Base-by-base conservation (phyloP, 2,329 filamentous ascomycete species). In the Penicillium expansum region DNA sequence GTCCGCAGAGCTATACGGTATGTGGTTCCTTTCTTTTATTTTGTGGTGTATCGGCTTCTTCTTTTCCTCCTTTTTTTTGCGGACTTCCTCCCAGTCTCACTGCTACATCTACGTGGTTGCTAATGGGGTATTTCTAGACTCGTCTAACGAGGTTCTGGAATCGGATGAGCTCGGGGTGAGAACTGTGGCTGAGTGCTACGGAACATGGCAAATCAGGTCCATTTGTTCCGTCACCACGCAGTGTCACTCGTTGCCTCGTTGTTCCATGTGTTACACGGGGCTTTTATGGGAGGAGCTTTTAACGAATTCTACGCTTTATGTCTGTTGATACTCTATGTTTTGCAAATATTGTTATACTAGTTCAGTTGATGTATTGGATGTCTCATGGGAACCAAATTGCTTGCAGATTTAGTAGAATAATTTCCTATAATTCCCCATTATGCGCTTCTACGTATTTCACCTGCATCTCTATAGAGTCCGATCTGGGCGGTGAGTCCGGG, bases 1-100 rank as follows among this genome's bases (percentile, higher is more conserved):
- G 62, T n/a, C 68, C 67, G 2, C 64, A 61, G 48, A 70, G 67
- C 38, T 64, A 65, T 54, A 69, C 67, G 57, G 68, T 69, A 64
- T 56, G 68, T 65, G 43, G n/a, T 39, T 44, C 1, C 18, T 42
- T 24, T 24, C 13, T 20, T 47, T 27, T 1, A 10, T 29, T 13
- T 29, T 20, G 11, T 9, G n/a, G 39, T 20, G 45, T 37, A 9
- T 13, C 32, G 11, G n/a, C 7, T 38, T 38, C 2, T 4, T 24
- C 5, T 24, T 5, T 24, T 24, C 3, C 24, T 29, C 35, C 16
- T 51, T 33, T 5, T 27, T 42, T 20, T 44, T 32, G 20, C 11
- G 4, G 6, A 13, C 20, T 27, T 47, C 1, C 38, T 22, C 3
- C 14, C 10, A 6, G 9, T 30, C 27, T 33, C 11, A 52, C 14